phyloP scores from a whole-genome alignment of 2,329 filamentous ascomycete species.

The Biscogniauxia sp. region DNA sequence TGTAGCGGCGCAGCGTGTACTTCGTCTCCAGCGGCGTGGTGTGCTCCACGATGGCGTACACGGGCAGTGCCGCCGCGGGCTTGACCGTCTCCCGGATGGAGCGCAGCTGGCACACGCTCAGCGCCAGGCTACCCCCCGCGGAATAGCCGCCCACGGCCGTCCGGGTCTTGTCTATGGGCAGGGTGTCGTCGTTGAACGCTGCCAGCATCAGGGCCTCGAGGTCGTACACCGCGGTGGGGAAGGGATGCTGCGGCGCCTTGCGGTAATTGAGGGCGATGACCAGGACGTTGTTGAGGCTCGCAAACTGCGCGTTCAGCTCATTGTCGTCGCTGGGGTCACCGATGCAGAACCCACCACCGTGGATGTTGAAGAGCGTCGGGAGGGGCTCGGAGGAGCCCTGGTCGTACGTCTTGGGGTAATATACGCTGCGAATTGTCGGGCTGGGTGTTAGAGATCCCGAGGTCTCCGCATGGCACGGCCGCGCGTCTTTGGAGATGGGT shows the following conservation, averaged over 20 bases:
- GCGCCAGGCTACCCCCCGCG: constrained; percentile 42
- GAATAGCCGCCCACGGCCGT: constrained; percentile 44
- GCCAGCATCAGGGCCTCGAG: constrained; percentile 38
- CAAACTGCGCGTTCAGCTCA: constrained; percentile 37
- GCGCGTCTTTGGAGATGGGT: background rate
- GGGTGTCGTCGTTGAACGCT: constrained; percentile 36
- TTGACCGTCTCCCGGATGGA: constrained; percentile 34
- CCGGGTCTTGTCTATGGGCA: constrained; percentile 40
- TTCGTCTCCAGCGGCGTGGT: constrained; percentile 31
- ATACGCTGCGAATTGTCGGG: constrained; percentile 26
- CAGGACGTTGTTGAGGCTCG: constrained; percentile 37
- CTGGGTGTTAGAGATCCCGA: background rate
- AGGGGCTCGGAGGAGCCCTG: constrained; percentile 23
- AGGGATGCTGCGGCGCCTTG: constrained; percentile 39
- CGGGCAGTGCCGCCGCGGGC: constrained; percentile 30
- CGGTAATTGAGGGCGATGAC: constrained; percentile 44
- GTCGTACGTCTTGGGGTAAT: constrained; percentile 33
- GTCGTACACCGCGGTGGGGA: constrained; percentile 40
- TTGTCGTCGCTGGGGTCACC: constrained; percentile 39
- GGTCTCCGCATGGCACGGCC: background rate
- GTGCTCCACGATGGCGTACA: constrained; percentile 44
- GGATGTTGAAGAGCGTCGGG: constrained; percentile 42
- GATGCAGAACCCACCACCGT: constrained; percentile 44
- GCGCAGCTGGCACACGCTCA: constrained; percentile 38
- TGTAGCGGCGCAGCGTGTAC: constrained; percentile 34